Base-by-base conservation (phyloP, 306 rosid species). In the Lagenaria siceraria region DNA sequence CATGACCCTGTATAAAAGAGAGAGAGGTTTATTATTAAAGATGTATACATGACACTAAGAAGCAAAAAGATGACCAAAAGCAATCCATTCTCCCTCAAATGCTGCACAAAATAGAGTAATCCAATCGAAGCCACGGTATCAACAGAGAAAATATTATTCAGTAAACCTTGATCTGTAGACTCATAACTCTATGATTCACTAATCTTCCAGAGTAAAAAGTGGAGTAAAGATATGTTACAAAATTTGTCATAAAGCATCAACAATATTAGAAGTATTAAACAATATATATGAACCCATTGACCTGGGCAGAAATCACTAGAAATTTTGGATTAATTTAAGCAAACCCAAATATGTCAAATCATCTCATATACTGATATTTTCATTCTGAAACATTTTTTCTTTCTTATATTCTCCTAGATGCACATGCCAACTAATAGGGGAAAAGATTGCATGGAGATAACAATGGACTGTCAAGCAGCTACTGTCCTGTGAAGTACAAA, bases 1-100 rank as follows among this genome's bases (percentile, higher is more conserved):
- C 97, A 90, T 95, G 85, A 87, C 83, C 89, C 99, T 95, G 93
- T 58, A 76, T 62, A 76, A 77, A 74, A 48, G 61, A 87, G 58
- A 87, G 58, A 83, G 75, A 86, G 46, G 58, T 56, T 77, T 77
- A 76, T 81, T 78, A 82, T 81, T 86, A 79, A 43, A 75, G 64
- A 78, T 56, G 77, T 66, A 29, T 54, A 56, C 76, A 69, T 36
- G 54, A 75, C 64, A 29, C 53, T 21, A 36, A 25, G 79, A 76
- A 60, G 24, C n/a, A 76, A 60, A 75, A 75, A 5, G 18, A 29
- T 5, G 10, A 75, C 22, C 31, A 75, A 35, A 27, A 74, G 49
- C 46, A 10, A n/a, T 74, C 78, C n/a, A 33, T 53, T 74, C 77
- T 33, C 22, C 49, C 59, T 51, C 77, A 51, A 73, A 14, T 73